Percentiles rank a stretch among this genome's conserved stretches.
Conservation (phyloP, 352 stramenopile species). For the Pythium rhizo-oryzae region DNA sequence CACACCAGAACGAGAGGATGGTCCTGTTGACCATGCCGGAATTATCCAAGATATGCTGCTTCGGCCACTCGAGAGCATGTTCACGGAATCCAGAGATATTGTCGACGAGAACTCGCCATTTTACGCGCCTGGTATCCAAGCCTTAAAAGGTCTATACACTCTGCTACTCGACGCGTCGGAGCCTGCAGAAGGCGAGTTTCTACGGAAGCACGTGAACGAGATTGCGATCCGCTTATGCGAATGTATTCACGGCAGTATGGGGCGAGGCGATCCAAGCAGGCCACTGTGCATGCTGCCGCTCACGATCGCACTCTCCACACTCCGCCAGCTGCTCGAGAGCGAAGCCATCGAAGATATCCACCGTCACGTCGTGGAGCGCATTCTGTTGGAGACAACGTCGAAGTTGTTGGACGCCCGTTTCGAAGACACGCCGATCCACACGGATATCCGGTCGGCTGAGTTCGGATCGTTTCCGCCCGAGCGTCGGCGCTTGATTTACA, state of each 20-base stretch:
- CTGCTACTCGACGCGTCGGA: conserved; percentile 70
- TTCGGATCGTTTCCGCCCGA: conserved; percentile 22
- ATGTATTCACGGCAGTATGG: conserved; percentile 74
- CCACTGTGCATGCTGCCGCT: conserved; percentile 72
- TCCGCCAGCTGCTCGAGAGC: conserved; percentile 67
- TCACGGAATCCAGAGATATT: conserved; percentile 67
- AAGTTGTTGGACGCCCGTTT: conserved; percentile 79
- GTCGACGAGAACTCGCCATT: conserved; percentile 52
- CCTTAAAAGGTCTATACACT: conserved; percentile 78
- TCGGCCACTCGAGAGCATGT: conserved; percentile 57
- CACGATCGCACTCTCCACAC: conserved; percentile 68
- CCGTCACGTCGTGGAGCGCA: conserved; percentile 72
- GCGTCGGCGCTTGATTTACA: conserved; percentile 47
- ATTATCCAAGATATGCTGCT: conserved; percentile 52
- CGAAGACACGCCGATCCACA: conserved; percentile 51
- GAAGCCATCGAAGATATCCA: conserved; percentile 64
- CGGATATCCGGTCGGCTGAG: conserved; percentile 50
- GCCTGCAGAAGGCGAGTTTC: conserved; percentile 62
- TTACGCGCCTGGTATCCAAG: conserved; percentile 70
- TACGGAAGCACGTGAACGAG: conserved; percentile 79
- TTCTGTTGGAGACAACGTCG: conserved; percentile 73
- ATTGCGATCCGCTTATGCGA: conserved; percentile 77
- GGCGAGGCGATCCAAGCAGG: conserved; percentile 57
- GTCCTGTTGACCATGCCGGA: conserved; percentile 32
- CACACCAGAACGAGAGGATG: conserved; percentile 33